phyloP scores from a whole-genome alignment of 2,329 filamentous ascomycete genomes.

The Cladosporium velox region DNA sequence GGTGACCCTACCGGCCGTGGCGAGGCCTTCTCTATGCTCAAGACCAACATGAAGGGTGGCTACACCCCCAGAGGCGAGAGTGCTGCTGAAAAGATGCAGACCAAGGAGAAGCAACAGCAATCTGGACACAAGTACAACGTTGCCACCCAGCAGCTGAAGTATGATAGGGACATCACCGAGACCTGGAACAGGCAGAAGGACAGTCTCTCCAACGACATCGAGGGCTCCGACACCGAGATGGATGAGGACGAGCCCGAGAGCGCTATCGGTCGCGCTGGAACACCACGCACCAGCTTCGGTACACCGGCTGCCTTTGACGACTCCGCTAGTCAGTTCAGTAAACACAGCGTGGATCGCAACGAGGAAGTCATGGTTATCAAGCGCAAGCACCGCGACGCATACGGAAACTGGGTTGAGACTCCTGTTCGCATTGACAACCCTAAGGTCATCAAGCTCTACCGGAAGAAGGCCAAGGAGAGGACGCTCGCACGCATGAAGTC shows the following conservation, averaged over 20 bases:
- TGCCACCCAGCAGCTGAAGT: conserved; percentile 86
- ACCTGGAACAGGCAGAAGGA: conserved; percentile 90
- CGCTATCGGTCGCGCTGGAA: conserved; percentile 50
- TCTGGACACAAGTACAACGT: conserved; percentile 98
- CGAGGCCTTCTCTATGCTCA: conserved; percentile 94
- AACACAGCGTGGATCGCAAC: conserved; percentile 50
- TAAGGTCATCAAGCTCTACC: conserved; percentile 85
- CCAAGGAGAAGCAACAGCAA: conserved; percentile 66
- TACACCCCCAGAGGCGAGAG: conserved; percentile 90
- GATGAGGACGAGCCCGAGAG: conserved; percentile 60
- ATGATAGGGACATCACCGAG: conserved; percentile 84
- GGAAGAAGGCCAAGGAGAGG: conserved; percentile 71
- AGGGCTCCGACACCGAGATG: conserved; percentile 73
- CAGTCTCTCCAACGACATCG: conserved; percentile 71
- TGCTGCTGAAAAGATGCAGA: conserved; percentile 81
- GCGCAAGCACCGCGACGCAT: conserved; percentile 64
- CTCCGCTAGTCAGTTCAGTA: conserved; percentile 58
- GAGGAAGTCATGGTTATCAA: conserved; percentile 74
- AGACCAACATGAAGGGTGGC: conserved; percentile 97
- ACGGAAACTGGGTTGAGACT: conserved; percentile 54
- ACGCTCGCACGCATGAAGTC: conserved; percentile 74
- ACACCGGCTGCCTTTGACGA: conserved; percentile 70
- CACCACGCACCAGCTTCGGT: conserved; percentile 66
- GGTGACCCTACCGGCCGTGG: conserved; percentile 93
- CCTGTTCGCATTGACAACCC: conserved; percentile 57